phyloP scores from a whole-genome alignment of 306 rosid genomes.

The Quercus rubra region DNA sequence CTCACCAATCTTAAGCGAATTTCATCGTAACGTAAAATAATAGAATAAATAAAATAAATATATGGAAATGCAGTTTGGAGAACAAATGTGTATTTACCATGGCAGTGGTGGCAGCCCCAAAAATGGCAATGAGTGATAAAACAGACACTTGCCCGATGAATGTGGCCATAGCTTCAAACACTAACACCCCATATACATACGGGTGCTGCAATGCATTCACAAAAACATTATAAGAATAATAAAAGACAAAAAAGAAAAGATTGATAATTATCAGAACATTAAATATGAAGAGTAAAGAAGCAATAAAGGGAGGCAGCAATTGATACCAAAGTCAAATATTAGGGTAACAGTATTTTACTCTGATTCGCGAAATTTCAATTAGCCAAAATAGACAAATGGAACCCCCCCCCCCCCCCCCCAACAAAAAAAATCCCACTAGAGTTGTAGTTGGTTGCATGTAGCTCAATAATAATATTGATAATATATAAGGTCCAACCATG shows the following conservation, averaged over 20 bases:
- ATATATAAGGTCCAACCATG: background rate
- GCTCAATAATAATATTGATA: too few relatives aligned
- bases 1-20: background rate
- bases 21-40: background rate
- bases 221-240: background rate
- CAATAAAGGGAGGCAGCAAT: background rate
- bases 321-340: background rate
- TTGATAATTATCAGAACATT: background rate
- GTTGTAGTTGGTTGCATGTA: too few relatives aligned
- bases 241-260: background rate
- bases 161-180: conserved; percentile 61
- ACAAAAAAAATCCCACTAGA: too few relatives aligned
- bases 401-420: too few relatives aligned
- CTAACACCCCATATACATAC: conserved; percentile 51
- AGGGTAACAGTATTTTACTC: too few relatives aligned
- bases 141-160: conserved; percentile 60
- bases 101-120: conserved; percentile 63
- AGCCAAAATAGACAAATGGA: background rate
- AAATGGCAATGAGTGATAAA: conserved; percentile 47
- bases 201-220: conserved; percentile 43
- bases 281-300: background rate
- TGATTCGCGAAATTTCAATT: too few relatives aligned
- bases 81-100: conserved; percentile 30
- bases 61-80: background rate
- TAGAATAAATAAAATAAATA: background rate